A percentile compares a stretch with the other conserved stretches of the same genome.
phyloP scores from a whole-genome alignment of 2,329 filamentous ascomycete genomes.

The Chaetomiaceae sp. region DNA sequence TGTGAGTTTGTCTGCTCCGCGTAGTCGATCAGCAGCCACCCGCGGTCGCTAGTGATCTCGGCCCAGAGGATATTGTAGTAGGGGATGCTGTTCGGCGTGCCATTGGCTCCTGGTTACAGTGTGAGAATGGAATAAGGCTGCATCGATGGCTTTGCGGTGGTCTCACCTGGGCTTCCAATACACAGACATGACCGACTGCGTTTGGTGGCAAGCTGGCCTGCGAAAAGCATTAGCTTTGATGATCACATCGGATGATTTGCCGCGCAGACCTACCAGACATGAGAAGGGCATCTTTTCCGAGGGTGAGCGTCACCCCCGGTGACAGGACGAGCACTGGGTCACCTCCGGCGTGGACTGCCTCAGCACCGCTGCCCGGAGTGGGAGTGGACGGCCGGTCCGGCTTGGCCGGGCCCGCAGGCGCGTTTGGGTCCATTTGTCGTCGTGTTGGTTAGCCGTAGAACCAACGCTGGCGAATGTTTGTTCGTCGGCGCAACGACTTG shows the following conservation, averaged over 20 bases:
- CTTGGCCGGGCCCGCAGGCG: conserved; percentile 3
- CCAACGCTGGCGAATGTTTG: not conserved
- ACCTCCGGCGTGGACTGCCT: not conserved
- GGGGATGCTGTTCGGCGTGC: conserved; percentile 49
- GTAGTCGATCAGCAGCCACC: conserved; percentile 24
- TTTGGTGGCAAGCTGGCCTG: conserved; percentile 19
- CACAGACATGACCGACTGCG: conserved; percentile 20
- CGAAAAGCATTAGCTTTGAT: not conserved
- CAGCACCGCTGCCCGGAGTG: not conserved
- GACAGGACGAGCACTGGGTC: conserved; percentile 21
- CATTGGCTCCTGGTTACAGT: conserved; percentile 10
- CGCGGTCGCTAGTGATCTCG: conserved; percentile 21
- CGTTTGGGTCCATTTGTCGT: conserved; percentile 11
- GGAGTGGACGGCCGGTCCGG: not conserved
- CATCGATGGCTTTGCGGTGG: not conserved
- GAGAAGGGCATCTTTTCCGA: conserved; percentile 21
- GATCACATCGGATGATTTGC: not conserved
- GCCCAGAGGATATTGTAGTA: conserved; percentile 85
- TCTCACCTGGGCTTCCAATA: conserved; percentile 18
- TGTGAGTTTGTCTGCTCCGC: conserved; percentile 18
- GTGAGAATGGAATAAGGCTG: not conserved
- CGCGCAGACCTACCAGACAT: conserved; percentile 19
- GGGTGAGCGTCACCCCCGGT: conserved; percentile 21
- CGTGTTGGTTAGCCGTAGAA: not conserved
- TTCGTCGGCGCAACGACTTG: not conserved